A percentile compares a stretch with the other conserved stretches of the same genome.
These are phyloP conservation scores for Exophiala spinifera DNA, from an alignment of 2,329 filamentous ascomycete species.

Conservation along the genomic window DNA sequence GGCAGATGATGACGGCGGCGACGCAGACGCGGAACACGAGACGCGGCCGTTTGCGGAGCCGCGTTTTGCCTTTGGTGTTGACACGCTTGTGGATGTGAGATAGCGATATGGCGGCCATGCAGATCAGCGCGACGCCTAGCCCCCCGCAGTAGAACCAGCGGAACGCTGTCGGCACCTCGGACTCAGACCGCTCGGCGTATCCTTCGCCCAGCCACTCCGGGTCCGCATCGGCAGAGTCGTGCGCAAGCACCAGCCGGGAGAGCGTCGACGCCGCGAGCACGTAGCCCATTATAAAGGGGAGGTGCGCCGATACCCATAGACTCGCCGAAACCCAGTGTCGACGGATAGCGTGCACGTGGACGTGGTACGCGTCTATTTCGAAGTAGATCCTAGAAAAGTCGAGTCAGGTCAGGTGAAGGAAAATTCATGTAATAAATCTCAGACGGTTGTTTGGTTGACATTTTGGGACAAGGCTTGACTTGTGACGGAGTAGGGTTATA, in stretches of 20 bases:
- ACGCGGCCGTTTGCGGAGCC: conserved; percentile 49
- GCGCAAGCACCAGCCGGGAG: conserved; percentile 57
- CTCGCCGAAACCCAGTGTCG: conserved; percentile 46
- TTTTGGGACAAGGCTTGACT: too few relatives aligned
- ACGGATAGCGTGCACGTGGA: conserved; percentile 61
- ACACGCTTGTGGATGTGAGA: conserved; percentile 57
- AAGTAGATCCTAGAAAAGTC: conserved; percentile 53
- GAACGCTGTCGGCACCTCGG: conserved; percentile 52
- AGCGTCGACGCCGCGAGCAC: conserved; percentile 56
- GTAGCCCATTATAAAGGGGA: conserved; percentile 63
- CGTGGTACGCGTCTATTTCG: conserved; percentile 57
- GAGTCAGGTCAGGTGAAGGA: background rate
- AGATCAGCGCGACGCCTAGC: conserved; percentile 53
- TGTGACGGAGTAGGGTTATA: background rate
- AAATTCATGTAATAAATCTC: too few relatives aligned
- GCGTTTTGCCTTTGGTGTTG: conserved; percentile 41
- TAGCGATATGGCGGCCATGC: conserved; percentile 55
- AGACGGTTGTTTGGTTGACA: too few relatives aligned
- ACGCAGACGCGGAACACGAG: conserved; percentile 51
- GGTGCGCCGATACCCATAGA: conserved; percentile 56
- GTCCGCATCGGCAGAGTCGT: conserved; percentile 52
- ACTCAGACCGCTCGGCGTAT: conserved; percentile 51
- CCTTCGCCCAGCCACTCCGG: conserved; percentile 49
- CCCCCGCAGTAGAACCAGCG: conserved; percentile 65
- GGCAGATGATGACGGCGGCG: conserved; percentile 52